These are phyloP conservation scores for Dorcoceras hygrometricum DNA, from an alignment of 257 asterid genomes.

Conservation along the genomic window DNA sequence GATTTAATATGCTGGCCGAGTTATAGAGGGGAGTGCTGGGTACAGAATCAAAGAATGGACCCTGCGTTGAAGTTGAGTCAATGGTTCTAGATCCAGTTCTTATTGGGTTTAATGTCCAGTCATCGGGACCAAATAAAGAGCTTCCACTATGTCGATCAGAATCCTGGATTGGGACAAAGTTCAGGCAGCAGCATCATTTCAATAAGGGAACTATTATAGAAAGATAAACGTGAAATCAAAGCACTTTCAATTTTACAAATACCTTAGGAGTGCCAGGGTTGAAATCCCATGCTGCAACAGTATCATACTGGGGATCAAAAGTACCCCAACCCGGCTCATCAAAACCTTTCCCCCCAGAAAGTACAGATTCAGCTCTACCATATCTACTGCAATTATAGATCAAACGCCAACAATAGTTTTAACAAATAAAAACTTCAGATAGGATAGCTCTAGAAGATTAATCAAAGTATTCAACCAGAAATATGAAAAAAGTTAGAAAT, in stretches of 20 bases:
- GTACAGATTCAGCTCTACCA: conserved; percentile 45
- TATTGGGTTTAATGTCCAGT: conserved; percentile 81
- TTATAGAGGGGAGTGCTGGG: conserved; percentile 44
- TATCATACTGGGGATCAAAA: conserved; percentile 62
- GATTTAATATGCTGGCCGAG: conserved; percentile 11
- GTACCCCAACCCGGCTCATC: conserved; percentile 80
- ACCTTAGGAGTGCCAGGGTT: conserved; percentile 55
- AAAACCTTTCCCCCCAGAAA: conserved; percentile 51
- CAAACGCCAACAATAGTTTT: conserved; percentile 7
- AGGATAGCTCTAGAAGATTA: background rate
- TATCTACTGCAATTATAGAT: conserved; percentile 56
- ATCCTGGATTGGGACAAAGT: conserved; percentile 46
- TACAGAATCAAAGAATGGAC: conserved; percentile 47
- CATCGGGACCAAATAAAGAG: conserved; percentile 60
- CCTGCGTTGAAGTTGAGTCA: conserved; percentile 38
- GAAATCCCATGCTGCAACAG: conserved; percentile 64
- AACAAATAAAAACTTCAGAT: conserved; percentile 10
- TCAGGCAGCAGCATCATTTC: background rate
- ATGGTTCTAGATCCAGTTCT: conserved; percentile 49
- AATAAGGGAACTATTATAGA: conserved; percentile 3
- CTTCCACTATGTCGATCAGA: conserved; percentile 36
- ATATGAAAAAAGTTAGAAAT: conserved; percentile 8
- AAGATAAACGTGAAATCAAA: conserved; percentile 13
- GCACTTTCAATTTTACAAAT: background rate
- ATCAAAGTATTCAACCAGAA: background rate